These are phyloP conservation scores for Lobulomyces angularis DNA, from an alignment of 192 early-diverging fungal species.

Conservation along the genomic window DNA sequence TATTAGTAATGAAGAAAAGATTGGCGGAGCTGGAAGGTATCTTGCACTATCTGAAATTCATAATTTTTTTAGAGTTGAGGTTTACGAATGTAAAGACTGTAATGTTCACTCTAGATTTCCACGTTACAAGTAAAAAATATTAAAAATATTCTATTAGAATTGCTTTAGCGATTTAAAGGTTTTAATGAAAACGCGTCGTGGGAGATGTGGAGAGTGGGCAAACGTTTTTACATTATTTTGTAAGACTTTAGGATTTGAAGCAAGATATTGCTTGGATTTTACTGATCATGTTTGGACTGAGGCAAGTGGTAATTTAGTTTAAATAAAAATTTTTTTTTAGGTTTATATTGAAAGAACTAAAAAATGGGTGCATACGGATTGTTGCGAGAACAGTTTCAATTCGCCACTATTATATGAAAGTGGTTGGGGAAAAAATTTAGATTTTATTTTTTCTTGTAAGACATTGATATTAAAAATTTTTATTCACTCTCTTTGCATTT, in stretches of 20 bases:
- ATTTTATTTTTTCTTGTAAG: conserved; percentile 20
- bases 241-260: conserved; percentile 25
- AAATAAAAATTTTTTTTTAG: neutral
- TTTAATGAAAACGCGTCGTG: conserved; percentile 20
- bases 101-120: conserved; percentile 18
- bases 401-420: conserved; percentile 24
- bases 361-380: conserved; percentile 18
- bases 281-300: conserved; percentile 18
- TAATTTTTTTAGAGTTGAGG: conserved; percentile 11
- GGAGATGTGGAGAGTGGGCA: conserved; percentile 35
- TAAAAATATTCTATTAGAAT: neutral
- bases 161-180: neutral
- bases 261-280: conserved; percentile 27
- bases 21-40: conserved; percentile 6
- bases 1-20: neutral
- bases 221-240: conserved; percentile 22
- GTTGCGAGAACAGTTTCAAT: conserved; percentile 14
- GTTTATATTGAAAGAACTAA: conserved; percentile 23
- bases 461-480: neutral
- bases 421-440: conserved; percentile 32
- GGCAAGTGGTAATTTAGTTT: neutral
- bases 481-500: neutral
- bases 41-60: conserved; percentile 11
- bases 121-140: conserved; percentile 17
- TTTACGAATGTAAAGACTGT: conserved; percentile 16